Percentiles rank a stretch among this genome's conserved stretches.
These are phyloP conservation scores for Ilex paraguariensis DNA, from an alignment of 305 asterid genomes.

Conservation along the genomic window DNA sequence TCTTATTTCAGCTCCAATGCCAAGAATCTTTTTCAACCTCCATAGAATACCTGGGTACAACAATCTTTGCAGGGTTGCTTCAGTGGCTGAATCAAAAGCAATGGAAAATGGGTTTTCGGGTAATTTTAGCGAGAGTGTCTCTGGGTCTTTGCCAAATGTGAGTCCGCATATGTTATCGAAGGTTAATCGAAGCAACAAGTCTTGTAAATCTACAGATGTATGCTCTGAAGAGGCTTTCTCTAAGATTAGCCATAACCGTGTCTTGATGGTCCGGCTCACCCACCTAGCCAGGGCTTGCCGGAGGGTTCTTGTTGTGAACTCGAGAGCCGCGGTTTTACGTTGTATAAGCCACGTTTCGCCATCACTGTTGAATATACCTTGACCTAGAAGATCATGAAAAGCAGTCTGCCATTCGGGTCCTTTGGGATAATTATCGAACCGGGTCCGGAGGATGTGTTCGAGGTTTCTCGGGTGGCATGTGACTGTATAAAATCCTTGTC, in stretches of 20 bases:
- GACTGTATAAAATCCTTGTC: slow-evolving; percentile 67
- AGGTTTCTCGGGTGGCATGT: slow-evolving; percentile 77
- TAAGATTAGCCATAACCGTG: slow-evolving; percentile 58
- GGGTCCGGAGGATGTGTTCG: slow-evolving; percentile 72
- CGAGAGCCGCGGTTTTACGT: slow-evolving; percentile 68
- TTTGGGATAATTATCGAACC: slow-evolving; percentile 71
- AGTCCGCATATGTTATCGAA: slow-evolving; percentile 75
- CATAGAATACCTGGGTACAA: slow-evolving; percentile 59
- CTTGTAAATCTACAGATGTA: slow-evolving; percentile 50
- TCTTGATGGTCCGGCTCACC: slow-evolving; percentile 62
- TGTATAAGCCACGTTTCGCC: slow-evolving; percentile 75
- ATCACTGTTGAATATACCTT: slow-evolving; percentile 77
- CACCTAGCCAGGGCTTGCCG: slow-evolving; percentile 80
- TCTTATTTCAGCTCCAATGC: slow-evolving; percentile 47
- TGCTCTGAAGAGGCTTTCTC: slow-evolving; percentile 46
- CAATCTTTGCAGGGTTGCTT: slow-evolving; percentile 59
- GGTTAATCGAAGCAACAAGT: slow-evolving; percentile 48
- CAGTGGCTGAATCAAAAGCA: slow-evolving; percentile 72
- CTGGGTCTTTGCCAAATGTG: slow-evolving; percentile 70
- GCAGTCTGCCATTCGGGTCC: slow-evolving; percentile 65
- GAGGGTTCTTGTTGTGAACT: slow-evolving; percentile 66
- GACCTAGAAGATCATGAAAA: slow-evolving; percentile 71
- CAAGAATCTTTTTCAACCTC: slow-evolving; percentile 48
- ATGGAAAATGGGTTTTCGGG: slow-evolving; percentile 59
- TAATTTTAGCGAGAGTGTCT: slow-evolving; percentile 55